Percentiles rank a stretch among this genome's conserved stretches.
Conservation (phyloP, 305 asterid genomes). For the Vinca major region DNA sequence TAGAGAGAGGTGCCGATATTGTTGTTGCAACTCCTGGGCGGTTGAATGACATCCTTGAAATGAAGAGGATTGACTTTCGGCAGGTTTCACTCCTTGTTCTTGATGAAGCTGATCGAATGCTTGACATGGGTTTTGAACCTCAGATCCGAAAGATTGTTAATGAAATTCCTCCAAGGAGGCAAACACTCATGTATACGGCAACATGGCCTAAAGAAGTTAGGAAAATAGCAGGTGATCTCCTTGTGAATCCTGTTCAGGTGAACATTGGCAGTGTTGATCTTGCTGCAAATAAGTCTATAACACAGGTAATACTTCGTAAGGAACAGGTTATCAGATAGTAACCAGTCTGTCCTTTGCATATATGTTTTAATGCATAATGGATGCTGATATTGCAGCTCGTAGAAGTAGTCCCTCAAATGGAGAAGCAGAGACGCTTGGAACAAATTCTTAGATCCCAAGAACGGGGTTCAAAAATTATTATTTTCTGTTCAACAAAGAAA, state of each 20-base stretch:
- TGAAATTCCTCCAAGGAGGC: conserved; percentile 90
- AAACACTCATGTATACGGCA: conserved; percentile 97
- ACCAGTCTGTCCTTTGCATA: neutral
- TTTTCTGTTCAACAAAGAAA: conserved; percentile 88
- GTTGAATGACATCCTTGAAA: conserved; percentile 91
- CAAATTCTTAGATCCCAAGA: conserved; percentile 92
- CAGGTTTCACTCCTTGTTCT: conserved; percentile 91
- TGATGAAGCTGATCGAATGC: conserved; percentile 99
- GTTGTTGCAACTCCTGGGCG: conserved; percentile 99
- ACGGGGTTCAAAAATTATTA: conserved; percentile 69
- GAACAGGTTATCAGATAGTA: neutral
- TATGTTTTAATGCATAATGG: neutral
- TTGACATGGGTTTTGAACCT: conserved; percentile 99
- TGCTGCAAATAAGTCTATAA: conserved; percentile 85
- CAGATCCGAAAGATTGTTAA: conserved; percentile 93
- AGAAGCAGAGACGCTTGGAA: conserved; percentile 89
- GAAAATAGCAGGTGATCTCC: conserved; percentile 85
- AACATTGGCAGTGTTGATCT: conserved; percentile 94
- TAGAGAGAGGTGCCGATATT: conserved; percentile 86
- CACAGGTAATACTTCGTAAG: conserved; percentile 49
- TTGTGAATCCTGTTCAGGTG: conserved; percentile 80
- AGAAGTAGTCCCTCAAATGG: conserved; percentile 83
- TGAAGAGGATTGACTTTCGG: conserved; percentile 81
- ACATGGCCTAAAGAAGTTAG: conserved; percentile 98
- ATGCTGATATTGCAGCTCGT: conserved; percentile 48